Base-by-base conservation (phyloP, 345 rosid species). In the Sonneratia alba region DNA sequence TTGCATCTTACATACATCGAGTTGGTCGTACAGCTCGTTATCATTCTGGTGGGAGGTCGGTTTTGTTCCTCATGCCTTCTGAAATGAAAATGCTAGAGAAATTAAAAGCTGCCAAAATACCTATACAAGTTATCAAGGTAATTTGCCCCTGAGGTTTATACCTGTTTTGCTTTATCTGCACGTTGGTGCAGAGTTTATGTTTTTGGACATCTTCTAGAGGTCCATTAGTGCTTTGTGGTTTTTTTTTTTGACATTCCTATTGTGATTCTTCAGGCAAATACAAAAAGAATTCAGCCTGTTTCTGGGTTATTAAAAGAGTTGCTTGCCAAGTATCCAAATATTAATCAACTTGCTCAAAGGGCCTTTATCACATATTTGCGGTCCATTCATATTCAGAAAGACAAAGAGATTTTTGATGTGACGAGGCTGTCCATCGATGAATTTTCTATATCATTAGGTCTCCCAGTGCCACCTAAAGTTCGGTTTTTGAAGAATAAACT, bases 11-110 rank as follows among this genome's bases (percentile, higher is more conserved):
- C 88, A 90, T 92, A 73, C 97, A 95, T 77, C 91, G 99, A 79
- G 99, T 89, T 79, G 99, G 99, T 64, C 96, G 97, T 37, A 95
- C 99, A 24, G 99, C 99, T 71, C 93, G 99, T 45, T 87, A 86
- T 81, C 76, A 70, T 56, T 80, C 92, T 40, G 81, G 83, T 42
- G 99, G 99, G 76, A 87, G 85, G 74, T 92, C 97, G 0, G 85
- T 90, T 70, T 80, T 95, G 74, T 95, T 95, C 85, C 76, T 95
- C 77, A 79, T 77, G 74, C 97, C 99, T 72, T 90, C 99, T 7
- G 99, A 95, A 79, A 85, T 83, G 85, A 86, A 90, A 85, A 95
- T 95, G 97, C 81, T 92, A 37, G 97, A 91, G 76, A 92, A 87
- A 69, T 83, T 95, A 72, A 81, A 79, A 77, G 92, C 78, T 43